phyloP scores from a whole-genome alignment of 192 early-diverging fungal genomes.

The Rhizophlyctis rosea region DNA sequence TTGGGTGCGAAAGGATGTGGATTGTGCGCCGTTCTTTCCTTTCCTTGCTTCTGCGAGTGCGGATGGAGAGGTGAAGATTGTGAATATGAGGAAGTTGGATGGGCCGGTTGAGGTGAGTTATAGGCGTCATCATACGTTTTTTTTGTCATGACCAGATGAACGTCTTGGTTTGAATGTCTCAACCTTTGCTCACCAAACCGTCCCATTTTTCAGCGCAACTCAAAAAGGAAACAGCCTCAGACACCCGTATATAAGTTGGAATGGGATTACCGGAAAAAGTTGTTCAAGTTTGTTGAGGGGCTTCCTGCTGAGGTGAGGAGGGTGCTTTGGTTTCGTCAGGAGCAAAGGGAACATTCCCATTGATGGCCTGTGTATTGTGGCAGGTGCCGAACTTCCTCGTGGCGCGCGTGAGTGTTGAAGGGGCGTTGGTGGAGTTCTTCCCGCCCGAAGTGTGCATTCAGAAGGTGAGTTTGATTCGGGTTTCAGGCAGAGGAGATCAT shows the following conservation, averaged over 20 bases:
- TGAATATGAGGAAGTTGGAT: conserved; percentile 26
- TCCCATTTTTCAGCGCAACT: background rate
- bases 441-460: conserved; percentile 37
- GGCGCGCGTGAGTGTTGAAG: background rate
- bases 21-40: conserved; percentile 24
- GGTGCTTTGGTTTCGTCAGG: no score
- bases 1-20: no score
- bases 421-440: conserved; percentile 21
- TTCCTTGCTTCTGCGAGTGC: conserved; percentile 33
- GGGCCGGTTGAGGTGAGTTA: background rate
- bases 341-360: no score
- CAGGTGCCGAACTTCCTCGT: no score
- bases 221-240: conserved; percentile 18
- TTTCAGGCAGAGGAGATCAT: no score
- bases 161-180: background rate
- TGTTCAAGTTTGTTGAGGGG: conserved; percentile 28
- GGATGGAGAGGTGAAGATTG: conserved; percentile 35
- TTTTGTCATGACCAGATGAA: background rate
- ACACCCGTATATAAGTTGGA: conserved; percentile 27
- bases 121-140: background rate
- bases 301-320: conserved; percentile 17
- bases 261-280: conserved; percentile 11
- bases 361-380: no score
- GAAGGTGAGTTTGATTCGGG: conserved; percentile 22
- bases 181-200: no score